Base-by-base conservation (phyloP, 768 basidiomycete species). In the Serpula lacrymans region DNA sequence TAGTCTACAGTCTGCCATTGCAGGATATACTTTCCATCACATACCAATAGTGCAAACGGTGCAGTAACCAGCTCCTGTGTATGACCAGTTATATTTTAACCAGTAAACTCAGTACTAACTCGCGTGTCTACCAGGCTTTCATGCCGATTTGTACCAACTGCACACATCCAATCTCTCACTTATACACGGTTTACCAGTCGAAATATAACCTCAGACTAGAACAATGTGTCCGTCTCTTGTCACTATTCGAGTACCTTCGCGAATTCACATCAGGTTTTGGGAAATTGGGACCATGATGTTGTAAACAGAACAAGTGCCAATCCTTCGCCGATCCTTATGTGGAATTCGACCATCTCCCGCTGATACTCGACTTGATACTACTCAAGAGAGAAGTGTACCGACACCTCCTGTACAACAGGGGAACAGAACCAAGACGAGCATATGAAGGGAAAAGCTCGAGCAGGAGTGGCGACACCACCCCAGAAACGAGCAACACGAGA, bases 91-190 rank as follows among this genome's bases (percentile, higher is more conserved):
- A n/a, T n/a, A n/a, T n/a, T n/a, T n/a, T n/a, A n/a, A n/a, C n/a
- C n/a, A n/a, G n/a, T n/a, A n/a, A n/a, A n/a, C n/a, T n/a, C n/a
- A n/a, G n/a, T n/a, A n/a, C n/a, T n/a, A n/a, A n/a, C n/a, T n/a
- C n/a, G n/a, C n/a, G n/a, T n/a, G n/a, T n/a, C n/a, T n/a, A n/a
- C n/a, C 17, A 30, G 13, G n/a, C n/a, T n/a, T n/a, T n/a, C 34
- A 89, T 90, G 88, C 82, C 88, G 13, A 78, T 92, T 47, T 93
- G 89, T 65, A 88, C 80, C 20, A 78, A 68, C 32, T 93, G 90
- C 55, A 80, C 86, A 0, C 64, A 64, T 13, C 70, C 75, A n/a
- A 69, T 77, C 11, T 68, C 76, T 1, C 78, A 79, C 52, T 74
- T 92, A 13, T 92, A 91, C 61, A 91, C 88, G 0, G 74, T 88